A percentile compares a stretch with the other conserved stretches of the same genome.
Conservation (phyloP, 495 filamentous ascomycete genomes). For the Articulospora tetracladia region DNA sequence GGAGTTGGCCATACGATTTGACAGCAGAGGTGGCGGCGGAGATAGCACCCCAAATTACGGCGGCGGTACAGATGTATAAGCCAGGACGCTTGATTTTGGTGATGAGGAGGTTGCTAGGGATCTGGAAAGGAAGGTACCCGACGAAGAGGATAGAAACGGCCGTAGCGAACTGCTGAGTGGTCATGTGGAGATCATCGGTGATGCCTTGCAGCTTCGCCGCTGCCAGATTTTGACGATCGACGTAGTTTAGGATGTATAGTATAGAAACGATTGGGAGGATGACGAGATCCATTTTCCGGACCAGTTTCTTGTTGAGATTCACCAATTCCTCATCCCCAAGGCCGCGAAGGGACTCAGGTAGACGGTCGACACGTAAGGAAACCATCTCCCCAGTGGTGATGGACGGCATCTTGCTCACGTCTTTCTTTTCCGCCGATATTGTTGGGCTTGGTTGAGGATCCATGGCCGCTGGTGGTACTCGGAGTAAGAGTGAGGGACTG, state of each 20-base stretch:
- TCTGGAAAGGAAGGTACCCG: constrained; percentile 36
- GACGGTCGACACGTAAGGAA: neutral
- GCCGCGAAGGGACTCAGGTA: constrained; percentile 28
- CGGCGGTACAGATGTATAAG: constrained; percentile 45
- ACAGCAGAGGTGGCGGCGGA: constrained; percentile 49
- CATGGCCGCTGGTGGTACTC: too few relatives aligned
- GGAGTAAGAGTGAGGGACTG: too few relatives aligned
- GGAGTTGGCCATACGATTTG: constrained; percentile 22
- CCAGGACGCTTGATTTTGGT: constrained; percentile 49
- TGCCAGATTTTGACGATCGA: constrained; percentile 54
- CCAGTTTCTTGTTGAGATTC: constrained; percentile 31
- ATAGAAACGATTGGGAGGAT: constrained; percentile 37
- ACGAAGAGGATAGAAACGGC: constrained; percentile 43
- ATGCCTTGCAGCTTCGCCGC: constrained; percentile 73
- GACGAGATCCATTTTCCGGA: constrained; percentile 38
- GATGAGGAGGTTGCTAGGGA: constrained; percentile 58
- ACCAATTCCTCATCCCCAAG: constrained; percentile 28
- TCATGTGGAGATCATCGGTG: constrained; percentile 56
- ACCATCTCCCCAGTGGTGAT: neutral
- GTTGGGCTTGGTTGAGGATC: too few relatives aligned
- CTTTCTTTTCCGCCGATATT: too few relatives aligned
- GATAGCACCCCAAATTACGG: constrained; percentile 50
- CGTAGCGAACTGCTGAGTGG: constrained; percentile 62
- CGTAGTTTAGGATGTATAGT: constrained; percentile 37
- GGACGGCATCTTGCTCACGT: neutral